A percentile compares a stretch with the other conserved stretches of the same genome.
These are phyloP conservation scores for Fusarium azukiicola DNA, from an alignment of 2,329 filamentous ascomycete genomes.

Conservation along the genomic window DNA sequence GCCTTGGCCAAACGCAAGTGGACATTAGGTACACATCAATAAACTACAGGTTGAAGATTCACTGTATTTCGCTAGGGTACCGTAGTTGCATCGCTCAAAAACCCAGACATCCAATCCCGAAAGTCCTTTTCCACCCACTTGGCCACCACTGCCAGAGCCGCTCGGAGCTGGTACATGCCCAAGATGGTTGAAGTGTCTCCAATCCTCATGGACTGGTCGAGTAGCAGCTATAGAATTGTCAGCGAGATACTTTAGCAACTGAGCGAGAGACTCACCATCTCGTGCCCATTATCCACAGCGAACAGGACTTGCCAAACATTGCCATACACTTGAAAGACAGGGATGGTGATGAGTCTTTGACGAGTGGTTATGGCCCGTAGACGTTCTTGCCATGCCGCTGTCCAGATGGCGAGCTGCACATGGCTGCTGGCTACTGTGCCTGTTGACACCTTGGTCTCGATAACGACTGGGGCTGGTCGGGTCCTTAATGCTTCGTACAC, in stretches of 20 bases:
- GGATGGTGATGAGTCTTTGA: slow-evolving; percentile 7
- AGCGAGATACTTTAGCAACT: not conserved
- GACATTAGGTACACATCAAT: no score
- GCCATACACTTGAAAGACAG: slow-evolving; percentile 21
- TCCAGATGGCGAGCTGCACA: slow-evolving; percentile 24
- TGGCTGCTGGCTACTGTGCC: slow-evolving; percentile 10
- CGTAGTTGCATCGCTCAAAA: not conserved
- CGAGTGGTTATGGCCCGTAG: not conserved
- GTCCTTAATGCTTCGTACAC: not conserved
- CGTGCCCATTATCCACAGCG: slow-evolving; percentile 1
- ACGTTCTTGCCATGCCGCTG: slow-evolving; percentile 24
- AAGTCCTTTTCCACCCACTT: slow-evolving; percentile 15
- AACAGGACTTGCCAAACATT: slow-evolving; percentile 24
- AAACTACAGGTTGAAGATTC: no score
- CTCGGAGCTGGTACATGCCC: slow-evolving; percentile 26
- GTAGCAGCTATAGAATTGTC: not conserved
- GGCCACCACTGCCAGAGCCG: slow-evolving; percentile 6
- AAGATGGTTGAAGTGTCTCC: slow-evolving; percentile 19
- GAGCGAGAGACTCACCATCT: slow-evolving; percentile 9
- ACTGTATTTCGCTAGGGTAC: not conserved
- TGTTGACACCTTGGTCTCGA: slow-evolving; percentile 24
- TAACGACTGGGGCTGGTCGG: slow-evolving; percentile 22
- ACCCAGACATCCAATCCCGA: not conserved
- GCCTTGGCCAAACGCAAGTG: no score
- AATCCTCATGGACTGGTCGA: slow-evolving; percentile 21